Evolutionary conservation across 164 flowering plant genomes (phyloP), one percentile per base, ranked within the genome.

Genomic region (Berberis thunbergii): DNA sequence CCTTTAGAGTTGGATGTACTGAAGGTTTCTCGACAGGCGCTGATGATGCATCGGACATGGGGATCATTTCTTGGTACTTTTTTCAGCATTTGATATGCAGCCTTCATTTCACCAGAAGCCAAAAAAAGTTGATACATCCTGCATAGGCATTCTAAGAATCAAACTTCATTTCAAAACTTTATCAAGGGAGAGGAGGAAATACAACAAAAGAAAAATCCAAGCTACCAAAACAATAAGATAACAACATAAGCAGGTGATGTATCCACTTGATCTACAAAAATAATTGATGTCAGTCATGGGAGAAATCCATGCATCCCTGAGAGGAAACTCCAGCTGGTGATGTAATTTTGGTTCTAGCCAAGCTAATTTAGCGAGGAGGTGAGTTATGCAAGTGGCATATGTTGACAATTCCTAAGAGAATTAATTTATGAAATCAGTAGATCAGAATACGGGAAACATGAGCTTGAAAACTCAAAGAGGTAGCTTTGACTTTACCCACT

Each of bases 101-200:
- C 68, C 50, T 79, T 72, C 40, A 9, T 59, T 53, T 81, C 80
- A 10, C 93, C 88, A 50, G 80, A 69, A 68, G 88, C 93, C 77
- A 86, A 67, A 67, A 83, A 80, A 11, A 75, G 91, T 65, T 92
- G 89, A 74, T 86, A 87, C 97, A 89, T 87, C 79, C 98, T 92
- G 83, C 79, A 73, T 45, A 72, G 26, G 43, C 49, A 66, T 57
- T 60, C 56, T 43, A 64, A 50, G 40, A 58, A 66, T 13, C 41
- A 48, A 6, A 39, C 26, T 53, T 46, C 49, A 46, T 4, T 46
- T 4, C 6, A 46, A 4, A 46, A 46, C 4, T 26, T 46, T 4
- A 46, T 4, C 6, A 4, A 54, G 38, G 38, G 13, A 13, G 26
- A 26, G 26, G 57, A 13, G 5, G 5, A 54, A 54, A 54, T 6